These are phyloP conservation scores for Leptographium galeiforme DNA, from an alignment of 2,329 filamentous ascomycete species.

Conservation along the genomic window DNA sequence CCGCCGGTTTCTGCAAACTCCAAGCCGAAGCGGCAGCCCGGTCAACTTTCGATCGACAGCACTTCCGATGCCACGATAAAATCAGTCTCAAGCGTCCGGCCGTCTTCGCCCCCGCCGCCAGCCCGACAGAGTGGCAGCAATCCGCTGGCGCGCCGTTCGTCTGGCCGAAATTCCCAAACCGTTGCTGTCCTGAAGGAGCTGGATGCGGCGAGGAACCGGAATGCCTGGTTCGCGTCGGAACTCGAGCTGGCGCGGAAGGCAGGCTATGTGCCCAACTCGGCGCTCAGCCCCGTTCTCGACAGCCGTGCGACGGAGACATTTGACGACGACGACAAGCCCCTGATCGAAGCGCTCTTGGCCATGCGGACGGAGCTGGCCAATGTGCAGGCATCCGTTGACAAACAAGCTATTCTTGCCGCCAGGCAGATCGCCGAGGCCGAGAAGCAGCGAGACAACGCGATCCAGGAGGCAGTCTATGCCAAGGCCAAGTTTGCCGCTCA, in stretches of 20 bases:
- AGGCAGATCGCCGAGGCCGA: conserved; percentile 89
- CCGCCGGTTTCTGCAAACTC: conserved; percentile 14
- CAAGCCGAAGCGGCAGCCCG: conserved; percentile 33
- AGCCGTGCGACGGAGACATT: conserved; percentile 66
- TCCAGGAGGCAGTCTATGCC: conserved; percentile 87
- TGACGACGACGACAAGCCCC: conserved; percentile 78
- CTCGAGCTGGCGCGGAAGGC: conserved; percentile 81
- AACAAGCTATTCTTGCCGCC: conserved; percentile 73
- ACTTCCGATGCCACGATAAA: conserved; percentile 43
- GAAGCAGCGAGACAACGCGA: conserved; percentile 85
- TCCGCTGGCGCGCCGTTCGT: conserved; percentile 44
- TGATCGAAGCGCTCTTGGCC: conserved; percentile 81
- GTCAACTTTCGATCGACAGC: conserved; percentile 56
- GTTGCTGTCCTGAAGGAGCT: conserved; percentile 75
- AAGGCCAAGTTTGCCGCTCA: conserved; percentile 85
- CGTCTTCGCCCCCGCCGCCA: conserved; percentile 46
- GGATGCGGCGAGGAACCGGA: conserved; percentile 69
- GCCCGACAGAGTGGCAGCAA: conserved; percentile 39
- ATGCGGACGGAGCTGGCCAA: conserved; percentile 85
- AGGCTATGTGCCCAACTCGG: conserved; percentile 65
- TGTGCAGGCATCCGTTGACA: conserved; percentile 79
- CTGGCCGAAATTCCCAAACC: conserved; percentile 50
- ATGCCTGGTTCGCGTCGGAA: conserved; percentile 96
- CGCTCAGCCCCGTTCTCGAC: conserved; percentile 61
- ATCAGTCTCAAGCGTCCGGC: conserved; percentile 23